A percentile compares a stretch with the other conserved stretches of the same genome.
These are phyloP conservation scores for Phytopythium aichiense DNA, from an alignment of 352 stramenopile species.

Conservation along the genomic window DNA sequence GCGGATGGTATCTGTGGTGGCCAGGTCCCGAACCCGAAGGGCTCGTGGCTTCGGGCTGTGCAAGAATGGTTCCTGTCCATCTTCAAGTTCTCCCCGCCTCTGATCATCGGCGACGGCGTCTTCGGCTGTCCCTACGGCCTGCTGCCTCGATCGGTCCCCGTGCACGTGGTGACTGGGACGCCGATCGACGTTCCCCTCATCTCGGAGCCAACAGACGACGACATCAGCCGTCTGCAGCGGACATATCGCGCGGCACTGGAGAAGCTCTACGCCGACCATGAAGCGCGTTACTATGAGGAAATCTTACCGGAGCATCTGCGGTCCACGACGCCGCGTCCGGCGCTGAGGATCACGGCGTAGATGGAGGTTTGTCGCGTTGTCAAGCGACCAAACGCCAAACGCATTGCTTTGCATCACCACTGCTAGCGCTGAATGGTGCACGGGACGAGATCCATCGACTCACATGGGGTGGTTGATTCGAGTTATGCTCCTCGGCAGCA, in stretches of 20 bases:
- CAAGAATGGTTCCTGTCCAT: slow-evolving; percentile 32
- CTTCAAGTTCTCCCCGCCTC: slow-evolving; percentile 41
- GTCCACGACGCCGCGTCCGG: slow-evolving; percentile 11
- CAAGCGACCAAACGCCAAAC: neutral
- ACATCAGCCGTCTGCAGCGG: slow-evolving; percentile 43
- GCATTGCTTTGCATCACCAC: neutral
- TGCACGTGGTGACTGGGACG: slow-evolving; percentile 37
- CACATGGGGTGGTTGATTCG: neutral
- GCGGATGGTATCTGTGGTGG: neutral
- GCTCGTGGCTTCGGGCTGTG: slow-evolving; percentile 26
- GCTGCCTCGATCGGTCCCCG: slow-evolving; percentile 27
- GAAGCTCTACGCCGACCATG: slow-evolving; percentile 49
- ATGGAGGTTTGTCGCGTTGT: neutral
- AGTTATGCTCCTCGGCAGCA: neutral
- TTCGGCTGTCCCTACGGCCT: slow-evolving; percentile 24
- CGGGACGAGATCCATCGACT: neutral
- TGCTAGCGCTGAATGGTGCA: neutral
- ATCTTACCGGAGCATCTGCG: slow-evolving; percentile 27
- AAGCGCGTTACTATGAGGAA: slow-evolving; percentile 32
- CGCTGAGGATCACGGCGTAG: slow-evolving; percentile 31
- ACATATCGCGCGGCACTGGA: slow-evolving; percentile 38
- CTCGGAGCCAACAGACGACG: slow-evolving; percentile 25
- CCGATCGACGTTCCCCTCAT: slow-evolving; percentile 41
- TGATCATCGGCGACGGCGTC: slow-evolving; percentile 26
- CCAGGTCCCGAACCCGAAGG: slow-evolving; percentile 37